Evolutionary conservation across 257 asterid genomes (phyloP).

Genomic region (Lycium ferocissimum): DNA sequence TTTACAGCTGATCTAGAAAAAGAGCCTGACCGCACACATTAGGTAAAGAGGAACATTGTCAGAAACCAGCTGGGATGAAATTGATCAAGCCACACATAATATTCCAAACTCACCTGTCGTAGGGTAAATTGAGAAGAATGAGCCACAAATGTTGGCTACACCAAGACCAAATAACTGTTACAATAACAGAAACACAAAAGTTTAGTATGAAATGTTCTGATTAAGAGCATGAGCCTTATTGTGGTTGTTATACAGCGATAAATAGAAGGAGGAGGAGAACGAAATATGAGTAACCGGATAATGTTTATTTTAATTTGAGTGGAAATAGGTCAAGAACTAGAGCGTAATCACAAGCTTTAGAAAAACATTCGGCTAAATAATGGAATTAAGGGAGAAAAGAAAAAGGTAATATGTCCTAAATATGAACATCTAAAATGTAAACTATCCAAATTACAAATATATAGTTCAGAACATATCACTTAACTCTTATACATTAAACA

Average conservation of each 20-base stretch:
- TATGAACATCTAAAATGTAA: slow-evolving; percentile 10
- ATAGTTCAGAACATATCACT: not conserved
- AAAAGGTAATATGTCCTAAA: slow-evolving; percentile 17
- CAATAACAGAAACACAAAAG: slow-evolving; percentile 20
- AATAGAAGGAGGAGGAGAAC: slow-evolving; percentile 4
- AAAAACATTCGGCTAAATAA: slow-evolving; percentile 3
- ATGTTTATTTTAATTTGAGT: not conserved
- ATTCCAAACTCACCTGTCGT: slow-evolving; percentile 74
- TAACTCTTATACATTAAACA: slow-evolving; percentile 15
- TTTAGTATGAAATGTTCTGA: slow-evolving; percentile 1
- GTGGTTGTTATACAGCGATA: not conserved
- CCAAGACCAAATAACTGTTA: slow-evolving; percentile 98
- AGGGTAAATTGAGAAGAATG: slow-evolving; percentile 93
- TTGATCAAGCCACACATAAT: slow-evolving; percentile 7
- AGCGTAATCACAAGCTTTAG: not conserved
- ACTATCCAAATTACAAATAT: not conserved
- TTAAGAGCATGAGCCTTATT: not conserved
- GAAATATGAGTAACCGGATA: not conserved
- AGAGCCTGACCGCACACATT: slow-evolving; percentile 66
- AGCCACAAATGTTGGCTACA: slow-evolving; percentile 91
- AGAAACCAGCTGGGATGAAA: slow-evolving; percentile 38
- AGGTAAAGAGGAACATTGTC: slow-evolving; percentile 37
- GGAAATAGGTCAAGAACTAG: not conserved
- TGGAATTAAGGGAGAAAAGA: slow-evolving; percentile 16
- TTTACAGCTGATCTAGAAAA: slow-evolving; percentile 99